These are phyloP conservation scores for Pyrenophora tritici-repentis DNA, from an alignment of 2,329 filamentous ascomycete species.

Conservation along the genomic window DNA sequence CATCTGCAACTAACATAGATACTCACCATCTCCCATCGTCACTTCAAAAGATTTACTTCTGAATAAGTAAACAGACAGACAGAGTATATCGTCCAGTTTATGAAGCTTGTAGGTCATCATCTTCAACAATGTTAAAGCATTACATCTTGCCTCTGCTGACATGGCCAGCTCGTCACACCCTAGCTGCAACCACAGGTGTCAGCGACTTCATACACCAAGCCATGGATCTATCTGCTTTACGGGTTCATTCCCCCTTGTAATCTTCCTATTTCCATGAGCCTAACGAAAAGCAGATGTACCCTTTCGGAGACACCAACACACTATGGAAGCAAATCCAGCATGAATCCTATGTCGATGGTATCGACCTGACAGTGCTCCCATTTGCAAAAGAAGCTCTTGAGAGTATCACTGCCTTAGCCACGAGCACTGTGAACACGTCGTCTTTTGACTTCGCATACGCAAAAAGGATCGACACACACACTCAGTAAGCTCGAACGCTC, in stretches of 20 bases:
- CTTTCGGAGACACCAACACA: slow-evolving; percentile 1
- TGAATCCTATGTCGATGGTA: slow-evolving; percentile 21
- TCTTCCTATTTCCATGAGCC: neutral
- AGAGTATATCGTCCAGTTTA: too few relatives aligned
- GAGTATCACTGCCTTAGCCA: slow-evolving; percentile 33
- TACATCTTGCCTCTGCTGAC: neutral
- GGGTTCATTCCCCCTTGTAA: neutral
- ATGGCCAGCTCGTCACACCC: neutral
- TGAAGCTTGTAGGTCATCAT: too few relatives aligned
- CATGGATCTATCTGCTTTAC: neutral
- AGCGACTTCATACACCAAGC: too few relatives aligned
- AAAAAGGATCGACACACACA: slow-evolving; percentile 44
- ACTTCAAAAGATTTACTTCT: too few relatives aligned
- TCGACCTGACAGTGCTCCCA: slow-evolving; percentile 37
- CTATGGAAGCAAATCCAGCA: slow-evolving; percentile 16
- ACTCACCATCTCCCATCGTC: too few relatives aligned
- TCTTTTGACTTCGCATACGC: slow-evolving; percentile 21
- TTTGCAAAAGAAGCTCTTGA: slow-evolving; percentile 37
- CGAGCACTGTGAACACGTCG: slow-evolving; percentile 1
- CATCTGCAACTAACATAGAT: too few relatives aligned
- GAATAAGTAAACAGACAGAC: too few relatives aligned
- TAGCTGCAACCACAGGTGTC: neutral
- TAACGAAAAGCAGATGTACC: neutral
- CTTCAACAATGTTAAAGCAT: neutral
- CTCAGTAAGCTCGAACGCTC: slow-evolving; percentile 21